Evolutionary conservation across 805 yeast genomes (phyloP), one percentile per base, ranked within the genome.

Genomic region (Teunomyces cretensis): DNA sequence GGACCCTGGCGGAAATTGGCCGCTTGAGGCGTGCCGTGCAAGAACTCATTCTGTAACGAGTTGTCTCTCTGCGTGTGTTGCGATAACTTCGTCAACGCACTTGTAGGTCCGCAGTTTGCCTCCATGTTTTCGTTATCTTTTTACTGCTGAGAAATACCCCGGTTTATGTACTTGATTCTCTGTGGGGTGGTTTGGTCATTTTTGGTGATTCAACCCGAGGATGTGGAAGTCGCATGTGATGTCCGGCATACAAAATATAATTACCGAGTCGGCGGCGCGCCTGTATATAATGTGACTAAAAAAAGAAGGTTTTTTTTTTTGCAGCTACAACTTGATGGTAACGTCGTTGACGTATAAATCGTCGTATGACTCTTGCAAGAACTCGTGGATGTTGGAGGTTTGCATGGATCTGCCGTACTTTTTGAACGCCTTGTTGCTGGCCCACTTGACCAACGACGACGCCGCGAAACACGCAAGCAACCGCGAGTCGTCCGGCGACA

Each of bases 381-480:
- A 76, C 40, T 78, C 74, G 49, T 89, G 90, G 26, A 92, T 68
- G 60, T 91, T 88, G 3, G 89, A 80, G 0, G 99, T 88, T 57
- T 88, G 89, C 88, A 89, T 83, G 2, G 94, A 77, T 41, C 98
- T 69, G 1, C 88, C 87, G 47, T 81, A 75, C 40, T 73, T 71
- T 14, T 69, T 66, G 56, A 72, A 94, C 0, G 97, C 97, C 46
- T 74, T 64, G 13, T 65, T 56, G 1, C 89, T 76, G 35, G 96
- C 84, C 12, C 64, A 57, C 45, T 96, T 71, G 0, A 92, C 88
- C 3, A 86, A 65, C 0, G 79, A 57, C 28, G 86, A 74, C 0
- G 90, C 98, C 0, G 84, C 92, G 55, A 71, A 87, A 28, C 88
- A 81, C 2, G 90, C 84, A 30, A 85, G 56, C 47, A 82, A 45